Base-by-base conservation (phyloP, 768 basidiomycete species). In the Strobilomyces echinocephalus region DNA sequence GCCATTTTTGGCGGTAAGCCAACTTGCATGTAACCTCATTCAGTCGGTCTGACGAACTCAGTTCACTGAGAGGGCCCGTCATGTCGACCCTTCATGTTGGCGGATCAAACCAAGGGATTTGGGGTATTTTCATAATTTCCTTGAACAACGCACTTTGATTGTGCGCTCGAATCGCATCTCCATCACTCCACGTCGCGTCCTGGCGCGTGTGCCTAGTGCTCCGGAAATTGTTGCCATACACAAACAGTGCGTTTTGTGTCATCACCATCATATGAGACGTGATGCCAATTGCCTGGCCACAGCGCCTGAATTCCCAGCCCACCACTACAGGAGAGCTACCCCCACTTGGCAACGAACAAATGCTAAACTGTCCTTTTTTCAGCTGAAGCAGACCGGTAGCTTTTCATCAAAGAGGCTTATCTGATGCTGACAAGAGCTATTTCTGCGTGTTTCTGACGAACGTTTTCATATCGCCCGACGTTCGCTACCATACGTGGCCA, bases 381-480 rank as follows among this genome's bases (percentile, higher is more conserved):
- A 53, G 65, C 57, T 28, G 26, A 39, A 35, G 46, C 45, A 53
- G 41, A 43, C 35, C 67, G 62, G 65, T 21, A 5, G 41, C 46
- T 55, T 69, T 69, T 62, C 54, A 62, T 62, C 38, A 47, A 49
- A 49, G 30, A 39, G 34, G 35, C 51, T 55, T 59, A 69, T 69
- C 60, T 67, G 64, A 64, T 61, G 39, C 24, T 20, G 55, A 35
- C n/a, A 33, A 42, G 24, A 24, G 44, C 46, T 49, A 53, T 59
- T 44, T 60, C 52, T 57, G 62, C 31, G 10, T 30, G 9, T 54
- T 43, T 56, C 55, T 63, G 51, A 56, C 62, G 9, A 58, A 61
- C 62, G 36, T 53, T 44, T 59, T 59, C 64, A 66, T 65, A 65
- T 59, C 59, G 59, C 63, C 56, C 59, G 62, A 54, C 49, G 43